Conservation (phyloP, 352 stramenopile genomes). For the Phytopythium vexans region DNA sequence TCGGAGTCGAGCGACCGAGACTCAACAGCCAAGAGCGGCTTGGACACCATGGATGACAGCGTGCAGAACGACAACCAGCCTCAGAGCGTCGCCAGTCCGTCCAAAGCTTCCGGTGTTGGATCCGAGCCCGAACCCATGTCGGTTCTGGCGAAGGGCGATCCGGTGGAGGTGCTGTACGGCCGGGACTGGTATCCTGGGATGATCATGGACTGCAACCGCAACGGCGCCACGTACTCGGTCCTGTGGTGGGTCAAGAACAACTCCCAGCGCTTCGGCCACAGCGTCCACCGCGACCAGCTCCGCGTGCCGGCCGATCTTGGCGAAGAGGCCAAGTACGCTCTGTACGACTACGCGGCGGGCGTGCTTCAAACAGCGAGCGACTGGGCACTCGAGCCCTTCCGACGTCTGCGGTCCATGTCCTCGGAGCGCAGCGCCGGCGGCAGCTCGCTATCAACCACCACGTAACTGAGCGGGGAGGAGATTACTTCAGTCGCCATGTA, state of each 20-base stretch:
- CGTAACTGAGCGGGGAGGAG: neutral
- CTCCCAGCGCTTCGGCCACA: conserved; percentile 67
- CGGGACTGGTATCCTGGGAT: conserved; percentile 64
- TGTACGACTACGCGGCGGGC: conserved; percentile 56
- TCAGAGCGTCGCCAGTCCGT: neutral
- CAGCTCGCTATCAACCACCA: neutral
- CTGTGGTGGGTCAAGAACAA: conserved; percentile 82
- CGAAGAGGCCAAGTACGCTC: conserved; percentile 17
- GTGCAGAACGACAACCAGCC: neutral
- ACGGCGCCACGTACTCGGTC: conserved; percentile 59
- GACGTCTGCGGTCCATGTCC: conserved; percentile 30
- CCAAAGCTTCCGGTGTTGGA: no score
- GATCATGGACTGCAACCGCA: conserved; percentile 55
- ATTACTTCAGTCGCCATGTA: conserved; percentile 6
- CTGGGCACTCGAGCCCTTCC: conserved; percentile 43
- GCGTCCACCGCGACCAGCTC: conserved; percentile 44
- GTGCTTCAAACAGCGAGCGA: conserved; percentile 41
- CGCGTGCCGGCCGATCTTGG: conserved; percentile 28
- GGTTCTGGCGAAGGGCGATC: conserved; percentile 33
- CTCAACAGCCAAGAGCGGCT: neutral
- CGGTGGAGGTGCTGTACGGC: conserved; percentile 57
- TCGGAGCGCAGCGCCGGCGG: conserved; percentile 5
- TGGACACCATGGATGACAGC: neutral
- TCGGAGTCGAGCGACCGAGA: conserved; percentile 8
- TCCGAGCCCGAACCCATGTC: neutral